Evolutionary conservation across 352 stramenopile genomes (phyloP).

Genomic region (Phytopythium montanum): DNA sequence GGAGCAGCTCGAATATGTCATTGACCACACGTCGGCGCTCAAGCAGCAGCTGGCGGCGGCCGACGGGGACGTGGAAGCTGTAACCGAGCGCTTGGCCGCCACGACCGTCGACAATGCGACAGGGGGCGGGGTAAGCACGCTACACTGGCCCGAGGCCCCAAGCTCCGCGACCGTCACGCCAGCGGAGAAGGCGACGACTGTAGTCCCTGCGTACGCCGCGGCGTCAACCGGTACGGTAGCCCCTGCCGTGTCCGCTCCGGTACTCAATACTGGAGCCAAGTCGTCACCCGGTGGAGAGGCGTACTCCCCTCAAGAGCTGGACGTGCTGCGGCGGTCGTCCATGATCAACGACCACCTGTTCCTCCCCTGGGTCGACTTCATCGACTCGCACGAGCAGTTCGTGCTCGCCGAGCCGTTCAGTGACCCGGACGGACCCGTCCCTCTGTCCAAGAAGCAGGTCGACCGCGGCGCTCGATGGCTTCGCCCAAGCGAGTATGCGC

Average conservation of each 20-base stretch:
- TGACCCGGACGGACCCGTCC: constrained; percentile 67
- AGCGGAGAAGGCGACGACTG: constrained; percentile 12
- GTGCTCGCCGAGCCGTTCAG: constrained; percentile 41
- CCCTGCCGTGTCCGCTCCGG: neutral
- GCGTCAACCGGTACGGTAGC: neutral
- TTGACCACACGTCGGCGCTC: constrained; percentile 54
- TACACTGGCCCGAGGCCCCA: constrained; percentile 44
- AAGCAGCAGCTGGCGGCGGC: constrained; percentile 21
- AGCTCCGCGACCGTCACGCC: neutral
- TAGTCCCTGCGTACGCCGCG: constrained; percentile 16
- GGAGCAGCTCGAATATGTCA: constrained; percentile 76
- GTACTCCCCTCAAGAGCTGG: constrained; percentile 64
- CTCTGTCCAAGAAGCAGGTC: constrained; percentile 65
- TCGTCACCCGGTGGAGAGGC: constrained; percentile 15
- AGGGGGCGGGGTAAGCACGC: constrained; percentile 7
- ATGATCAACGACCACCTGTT: constrained; percentile 84
- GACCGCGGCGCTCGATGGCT: constrained; percentile 62
- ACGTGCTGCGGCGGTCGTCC: constrained; percentile 78
- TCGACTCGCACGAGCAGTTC: constrained; percentile 62
- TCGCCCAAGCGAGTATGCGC: constrained; percentile 57
- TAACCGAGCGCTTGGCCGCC: neutral
- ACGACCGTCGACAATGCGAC: neutral
- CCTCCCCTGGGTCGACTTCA: constrained; percentile 72
- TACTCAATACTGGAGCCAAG: neutral
- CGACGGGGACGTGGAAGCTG: neutral